phyloP scores from a whole-genome alignment of 1,284 basidiomycete genomes.

The Melampsora larici-populina region DNA sequence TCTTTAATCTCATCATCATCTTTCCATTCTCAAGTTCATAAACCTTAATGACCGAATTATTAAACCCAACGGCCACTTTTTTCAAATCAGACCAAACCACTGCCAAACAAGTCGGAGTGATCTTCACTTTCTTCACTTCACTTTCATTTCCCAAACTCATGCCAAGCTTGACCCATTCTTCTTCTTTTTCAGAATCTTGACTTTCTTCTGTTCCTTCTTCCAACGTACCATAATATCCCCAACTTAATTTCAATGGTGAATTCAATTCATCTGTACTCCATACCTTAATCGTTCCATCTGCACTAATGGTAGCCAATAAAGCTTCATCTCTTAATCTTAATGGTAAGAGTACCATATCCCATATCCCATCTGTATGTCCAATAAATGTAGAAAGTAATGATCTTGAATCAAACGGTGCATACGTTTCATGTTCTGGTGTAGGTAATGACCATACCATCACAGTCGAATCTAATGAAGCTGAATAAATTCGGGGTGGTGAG shows the following conservation, averaged over 20 bases:
- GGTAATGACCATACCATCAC: slow-evolving; percentile 88
- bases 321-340: too few species aligned
- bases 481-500: slow-evolving; percentile 73
- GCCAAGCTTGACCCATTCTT: slow-evolving; percentile 49
- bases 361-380: slow-evolving; percentile 89
- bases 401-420: slow-evolving; percentile 79
- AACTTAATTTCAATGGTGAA: slow-evolving; percentile 66
- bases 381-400: slow-evolving; percentile 74
- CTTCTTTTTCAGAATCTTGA: slow-evolving; percentile 60
- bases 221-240: slow-evolving; percentile 65
- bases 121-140: slow-evolving; percentile 52
- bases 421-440: slow-evolving; percentile 63
- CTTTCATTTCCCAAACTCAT: too few species aligned
- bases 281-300: slow-evolving; percentile 86
- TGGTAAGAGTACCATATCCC: slow-evolving; percentile 74
- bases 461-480: slow-evolving; percentile 86
- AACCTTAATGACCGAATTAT: slow-evolving; percentile 81
- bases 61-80: slow-evolving; percentile 69
- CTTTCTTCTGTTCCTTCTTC: slow-evolving; percentile 51
- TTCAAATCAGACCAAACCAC: slow-evolving; percentile 64
- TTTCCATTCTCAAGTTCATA: slow-evolving; percentile 83
- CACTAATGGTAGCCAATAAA: slow-evolving; percentile 78
- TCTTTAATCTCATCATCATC: slow-evolving; percentile 67
- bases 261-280: slow-evolving; percentile 67
- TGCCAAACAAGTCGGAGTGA: slow-evolving; percentile 76